Base-by-base conservation (phyloP, 306 rosid genomes). In the Arachis hypogaea region DNA sequence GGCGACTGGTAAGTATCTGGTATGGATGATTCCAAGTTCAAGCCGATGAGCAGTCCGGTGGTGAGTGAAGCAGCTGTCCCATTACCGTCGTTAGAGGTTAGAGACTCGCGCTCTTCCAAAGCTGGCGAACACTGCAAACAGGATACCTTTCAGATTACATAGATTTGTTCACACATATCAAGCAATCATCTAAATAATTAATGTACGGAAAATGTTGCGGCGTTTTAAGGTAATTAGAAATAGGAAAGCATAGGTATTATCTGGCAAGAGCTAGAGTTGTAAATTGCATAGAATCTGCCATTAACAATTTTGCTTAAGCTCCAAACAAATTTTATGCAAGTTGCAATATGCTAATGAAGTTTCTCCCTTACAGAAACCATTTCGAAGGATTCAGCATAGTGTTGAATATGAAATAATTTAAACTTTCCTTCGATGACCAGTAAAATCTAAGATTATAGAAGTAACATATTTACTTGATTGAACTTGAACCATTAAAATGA, bases 1-100 rank as follows among this genome's bases (percentile, higher is more conserved):
- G 97, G 98, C 50, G 93, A 45, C 72, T 76, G 90, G 72, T 80
- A 93, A 14, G 96, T 90, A 84, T 88, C 92, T 7, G 96, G 97
- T 28, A 75, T 84, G 45, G 97, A 84, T 4, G 78, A 40, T 68
- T 87, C 93, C 75, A 84, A 68, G 80, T 82, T 67, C 75, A 82
- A 84, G 59, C 75, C 82, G 41, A 87, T 71, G 57, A 92, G 81
- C 63, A 84, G 72, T 80, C 88, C 90, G 40, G 92, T 85, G 69
- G 87, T 54, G 36, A 83, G 77, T 54, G 82, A 79, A 59, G 82
- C 80, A 54, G 84, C 61, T 0, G 80, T 49, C 44, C 78, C 85
- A 59, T 80, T 49, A 49, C 78, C 86, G 50, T 80, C 82, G 58
- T 40, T 80, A 63, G 88, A 81, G 41, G 82, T 81, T 42, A 86